Percentiles rank a stretch among this genome's conserved stretches.
phyloP scores from a whole-genome alignment of 2,329 filamentous ascomycete genomes.

The Helotiales sp. region DNA sequence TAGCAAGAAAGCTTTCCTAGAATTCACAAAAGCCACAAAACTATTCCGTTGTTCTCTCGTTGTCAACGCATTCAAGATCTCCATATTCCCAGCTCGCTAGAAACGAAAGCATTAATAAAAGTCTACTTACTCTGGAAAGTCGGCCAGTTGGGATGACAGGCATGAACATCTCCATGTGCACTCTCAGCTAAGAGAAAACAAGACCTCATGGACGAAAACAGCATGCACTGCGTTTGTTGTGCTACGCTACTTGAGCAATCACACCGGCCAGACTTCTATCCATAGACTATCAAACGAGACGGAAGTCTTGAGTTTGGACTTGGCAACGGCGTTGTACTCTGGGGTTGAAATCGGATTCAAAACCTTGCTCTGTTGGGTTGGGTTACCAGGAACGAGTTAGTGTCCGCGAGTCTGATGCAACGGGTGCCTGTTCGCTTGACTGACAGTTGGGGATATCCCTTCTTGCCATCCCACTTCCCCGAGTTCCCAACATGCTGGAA shows the following conservation, averaged over 20 bases:
- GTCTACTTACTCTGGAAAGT: too few relatives aligned
- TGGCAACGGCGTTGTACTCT: neutral
- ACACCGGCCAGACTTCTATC: neutral
- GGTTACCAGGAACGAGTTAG: neutral
- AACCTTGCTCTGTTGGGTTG: neutral
- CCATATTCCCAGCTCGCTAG: neutral
- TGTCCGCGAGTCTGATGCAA: neutral
- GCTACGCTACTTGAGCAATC: too few relatives aligned
- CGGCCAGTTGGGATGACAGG: too few relatives aligned
- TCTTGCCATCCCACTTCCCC: neutral
- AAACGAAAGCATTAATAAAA: neutral
- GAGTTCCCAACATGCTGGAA: neutral
- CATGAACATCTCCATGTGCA: too few relatives aligned
- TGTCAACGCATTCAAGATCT: constrained; percentile 7
- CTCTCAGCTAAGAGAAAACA: neutral
- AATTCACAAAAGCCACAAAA: neutral
- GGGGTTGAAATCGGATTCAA: neutral
- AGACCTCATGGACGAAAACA: neutral
- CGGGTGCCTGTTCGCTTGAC: neutral
- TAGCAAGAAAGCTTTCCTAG: neutral
- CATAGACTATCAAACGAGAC: constrained; percentile 4
- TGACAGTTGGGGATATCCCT: constrained; percentile 2
- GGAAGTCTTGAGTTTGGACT: neutral
- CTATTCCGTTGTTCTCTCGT: neutral
- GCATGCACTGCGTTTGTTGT: neutral